Conservation (phyloP, 2,329 filamentous ascomycete genomes). For the Neonectria magnoliae region DNA sequence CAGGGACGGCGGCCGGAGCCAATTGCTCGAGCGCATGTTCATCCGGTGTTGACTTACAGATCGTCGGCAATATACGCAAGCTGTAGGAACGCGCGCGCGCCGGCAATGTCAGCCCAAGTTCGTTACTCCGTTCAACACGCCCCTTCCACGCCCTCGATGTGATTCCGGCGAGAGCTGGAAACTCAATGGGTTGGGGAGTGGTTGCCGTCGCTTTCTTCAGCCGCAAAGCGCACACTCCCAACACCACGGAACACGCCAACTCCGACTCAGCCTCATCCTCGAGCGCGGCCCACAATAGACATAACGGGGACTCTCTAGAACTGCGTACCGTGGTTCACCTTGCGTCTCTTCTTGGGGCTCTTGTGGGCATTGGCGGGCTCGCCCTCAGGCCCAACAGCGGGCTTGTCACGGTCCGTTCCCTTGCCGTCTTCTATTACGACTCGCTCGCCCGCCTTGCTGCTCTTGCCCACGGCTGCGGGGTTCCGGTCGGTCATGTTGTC, state of each 20-base stretch:
- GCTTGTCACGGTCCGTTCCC: slow-evolving; percentile 45
- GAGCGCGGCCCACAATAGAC: slow-evolving; percentile 16
- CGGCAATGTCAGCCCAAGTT: slow-evolving; percentile 48
- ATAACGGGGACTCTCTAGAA: slow-evolving; percentile 7
- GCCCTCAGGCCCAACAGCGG: slow-evolving; percentile 31
- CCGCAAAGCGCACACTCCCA: slow-evolving; percentile 29
- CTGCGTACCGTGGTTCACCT: slow-evolving; percentile 85
- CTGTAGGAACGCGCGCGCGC: slow-evolving; percentile 54
- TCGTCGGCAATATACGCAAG: slow-evolving; percentile 89
- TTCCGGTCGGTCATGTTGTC: slow-evolving; percentile 48
- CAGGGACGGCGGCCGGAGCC: slow-evolving; percentile 28
- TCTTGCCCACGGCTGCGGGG: slow-evolving; percentile 47
- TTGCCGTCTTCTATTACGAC: slow-evolving; percentile 43
- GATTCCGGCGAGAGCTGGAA: slow-evolving; percentile 14
- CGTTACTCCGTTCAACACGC: slow-evolving; percentile 35
- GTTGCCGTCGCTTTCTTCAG: slow-evolving; percentile 22
- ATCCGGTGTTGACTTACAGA: slow-evolving; percentile 74
- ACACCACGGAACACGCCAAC: slow-evolving; percentile 25
- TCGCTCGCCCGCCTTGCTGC: slow-evolving; percentile 40
- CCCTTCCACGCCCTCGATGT: slow-evolving; percentile 24
- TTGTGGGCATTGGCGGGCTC: slow-evolving; percentile 49
- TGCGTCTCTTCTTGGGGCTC: slow-evolving; percentile 85
- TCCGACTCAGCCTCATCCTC: slow-evolving; percentile 2
- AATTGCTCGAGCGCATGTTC: slow-evolving; percentile 40
- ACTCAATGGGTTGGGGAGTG: slow-evolving; percentile 25